Percentiles rank a stretch among this genome's conserved stretches.
Evolutionary conservation across 768 basidiomycete species (phyloP).

Genomic region (Russula brevipes): DNA sequence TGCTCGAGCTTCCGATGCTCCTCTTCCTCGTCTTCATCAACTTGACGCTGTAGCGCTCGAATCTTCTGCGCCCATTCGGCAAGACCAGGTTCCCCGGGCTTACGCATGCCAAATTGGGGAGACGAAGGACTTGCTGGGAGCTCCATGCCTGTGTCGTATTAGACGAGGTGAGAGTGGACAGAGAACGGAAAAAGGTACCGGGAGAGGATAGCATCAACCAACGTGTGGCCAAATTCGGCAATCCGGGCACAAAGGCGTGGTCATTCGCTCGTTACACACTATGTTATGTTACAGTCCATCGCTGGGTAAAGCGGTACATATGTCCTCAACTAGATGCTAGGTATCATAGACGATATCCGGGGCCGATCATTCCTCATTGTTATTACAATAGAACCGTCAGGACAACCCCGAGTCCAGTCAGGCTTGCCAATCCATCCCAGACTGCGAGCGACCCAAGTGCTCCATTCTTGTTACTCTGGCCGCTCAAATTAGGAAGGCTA

Average conservation of each 20-base stretch:
- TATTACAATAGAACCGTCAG: constrained; percentile 1
- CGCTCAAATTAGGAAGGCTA: neutral
- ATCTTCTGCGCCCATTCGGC: constrained; percentile 80
- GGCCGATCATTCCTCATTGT: too few species aligned
- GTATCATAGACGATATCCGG: too few species aligned
- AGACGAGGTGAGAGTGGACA: neutral
- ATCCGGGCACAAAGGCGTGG: neutral
- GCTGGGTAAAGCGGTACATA: neutral
- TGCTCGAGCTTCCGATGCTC: constrained; percentile 64
- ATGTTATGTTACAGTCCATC: too few species aligned
- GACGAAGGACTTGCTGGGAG: constrained; percentile 18
- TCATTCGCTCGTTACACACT: too few species aligned
- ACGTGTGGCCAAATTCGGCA: constrained; percentile 10
- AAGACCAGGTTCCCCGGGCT: constrained; percentile 55
- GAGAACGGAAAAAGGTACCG: neutral
- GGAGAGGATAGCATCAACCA: neutral
- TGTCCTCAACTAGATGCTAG: neutral
- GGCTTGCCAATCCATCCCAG: neutral
- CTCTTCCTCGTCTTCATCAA: constrained; percentile 74
- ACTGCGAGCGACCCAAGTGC: neutral
- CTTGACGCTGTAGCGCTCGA: constrained; percentile 72
- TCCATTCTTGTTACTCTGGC: neutral
- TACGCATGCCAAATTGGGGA: constrained; percentile 26
- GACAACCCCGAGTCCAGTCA: neutral
- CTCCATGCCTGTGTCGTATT: constrained; percentile 13